A percentile compares a stretch with the other conserved stretches of the same genome.
These are phyloP conservation scores for Collybia sordida DNA, from an alignment of 768 basidiomycete genomes.

Conservation along the genomic window DNA sequence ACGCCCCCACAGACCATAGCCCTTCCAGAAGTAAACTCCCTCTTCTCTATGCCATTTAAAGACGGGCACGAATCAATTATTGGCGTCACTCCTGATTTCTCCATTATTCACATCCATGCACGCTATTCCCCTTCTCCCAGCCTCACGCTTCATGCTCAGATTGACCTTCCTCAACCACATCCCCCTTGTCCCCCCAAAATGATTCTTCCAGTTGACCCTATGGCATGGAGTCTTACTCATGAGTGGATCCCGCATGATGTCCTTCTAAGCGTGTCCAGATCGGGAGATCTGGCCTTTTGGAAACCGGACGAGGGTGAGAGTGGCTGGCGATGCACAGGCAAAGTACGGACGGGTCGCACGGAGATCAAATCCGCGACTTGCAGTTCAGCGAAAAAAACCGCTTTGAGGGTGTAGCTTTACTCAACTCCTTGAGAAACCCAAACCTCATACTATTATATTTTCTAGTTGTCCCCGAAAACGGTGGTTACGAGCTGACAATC, in stretches of 20 bases:
- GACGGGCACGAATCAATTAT: slow-evolving; percentile 55
- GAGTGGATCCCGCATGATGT: slow-evolving; percentile 63
- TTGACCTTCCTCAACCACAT: slow-evolving; percentile 49
- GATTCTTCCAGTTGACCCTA: slow-evolving; percentile 82
- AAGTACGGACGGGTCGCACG: slow-evolving; percentile 67
- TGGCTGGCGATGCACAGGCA: slow-evolving; percentile 70
- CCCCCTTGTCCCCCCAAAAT: slow-evolving; percentile 43
- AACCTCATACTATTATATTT: slow-evolving; percentile 8
- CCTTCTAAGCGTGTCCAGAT: slow-evolving; percentile 72
- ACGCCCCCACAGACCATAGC: slow-evolving; percentile 37
- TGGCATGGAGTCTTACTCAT: slow-evolving; percentile 68
- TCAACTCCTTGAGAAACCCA: not conserved
- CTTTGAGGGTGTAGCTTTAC: slow-evolving; percentile 57
- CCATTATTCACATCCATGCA: slow-evolving; percentile 57
- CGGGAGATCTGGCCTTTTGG: slow-evolving; percentile 90
- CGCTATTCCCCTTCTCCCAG: slow-evolving; percentile 28
- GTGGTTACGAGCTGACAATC: slow-evolving; percentile 83
- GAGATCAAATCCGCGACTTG: slow-evolving; percentile 74
- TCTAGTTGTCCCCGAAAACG: slow-evolving; percentile 57
- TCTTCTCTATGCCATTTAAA: slow-evolving; percentile 67
- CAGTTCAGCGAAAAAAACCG: slow-evolving; percentile 91
- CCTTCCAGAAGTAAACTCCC: slow-evolving; percentile 52
- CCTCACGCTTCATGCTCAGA: slow-evolving; percentile 47
- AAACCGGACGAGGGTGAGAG: slow-evolving; percentile 46
- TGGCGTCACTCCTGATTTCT: slow-evolving; percentile 62